Evolutionary conservation across 2,329 filamentous ascomycete species (phyloP), one percentile per base, ranked within the genome.

Genomic region (Monilinia fructicola): DNA sequence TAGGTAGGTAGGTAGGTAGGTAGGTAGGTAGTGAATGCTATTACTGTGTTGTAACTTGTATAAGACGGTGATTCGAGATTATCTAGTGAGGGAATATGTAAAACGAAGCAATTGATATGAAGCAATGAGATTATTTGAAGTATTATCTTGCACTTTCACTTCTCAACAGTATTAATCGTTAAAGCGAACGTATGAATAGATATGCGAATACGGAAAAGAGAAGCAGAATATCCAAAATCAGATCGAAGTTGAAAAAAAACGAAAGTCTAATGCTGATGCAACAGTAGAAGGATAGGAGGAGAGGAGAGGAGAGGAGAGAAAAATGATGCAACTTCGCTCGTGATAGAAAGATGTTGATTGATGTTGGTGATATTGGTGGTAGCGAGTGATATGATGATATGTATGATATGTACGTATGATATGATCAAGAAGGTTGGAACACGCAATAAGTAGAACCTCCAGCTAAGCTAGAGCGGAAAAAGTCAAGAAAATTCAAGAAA

Each of bases 341-440:
- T 44, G 55, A 46, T 21, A n/a, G 40, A 31, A 38, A 31, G 40
- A 58, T 46, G 55, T 35, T 59, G 28, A 11, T 40, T 40, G 12
- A 40, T n/a, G n/a, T 31, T 46, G 23, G 23, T 23, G 55, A 59
- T 46, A 28, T 46, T 40, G 31, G 31, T 35, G 31, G 1, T 40
- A 14, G 38, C 38, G 38, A 40, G 31, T 40, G 38, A 11, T 14
- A 18, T 18, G 14, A 16, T 2, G 11, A 16, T 16, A 48, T 48
- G 56, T n/a, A n/a, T n/a, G n/a, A n/a, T n/a, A n/a, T n/a, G n/a
- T n/a, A n/a, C n/a, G 35, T 59, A 48, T 16, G 56, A 60, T 60
- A 35, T 48, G 56, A 60, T 48, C 56, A 60, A 60, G 42, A n/a
- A n/a, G n/a, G n/a, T n/a, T n/a, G n/a, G n/a, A 60, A 23, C 56